Conservation (phyloP, 2,329 filamentous ascomycete species). For the Pseudocercospora fuligena region DNA sequence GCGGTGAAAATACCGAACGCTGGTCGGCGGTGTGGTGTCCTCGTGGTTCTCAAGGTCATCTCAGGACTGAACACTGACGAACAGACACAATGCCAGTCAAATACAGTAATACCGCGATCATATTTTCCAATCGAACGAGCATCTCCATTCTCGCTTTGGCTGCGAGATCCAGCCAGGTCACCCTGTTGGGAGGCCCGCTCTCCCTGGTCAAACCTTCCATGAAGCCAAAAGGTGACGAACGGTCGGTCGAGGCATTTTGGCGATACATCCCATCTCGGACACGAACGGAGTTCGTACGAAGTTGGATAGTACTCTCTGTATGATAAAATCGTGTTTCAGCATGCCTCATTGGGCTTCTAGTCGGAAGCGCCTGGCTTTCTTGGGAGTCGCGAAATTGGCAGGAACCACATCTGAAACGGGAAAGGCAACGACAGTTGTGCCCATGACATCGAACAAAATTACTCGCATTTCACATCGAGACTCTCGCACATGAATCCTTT, state of each 20-base stretch:
- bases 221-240: not conserved
- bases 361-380: not conserved
- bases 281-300: not conserved
- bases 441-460: not conserved
- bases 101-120: not conserved
- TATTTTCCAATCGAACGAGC: not conserved
- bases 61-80: not conserved
- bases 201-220: not conserved
- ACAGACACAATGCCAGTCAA: too few species aligned
- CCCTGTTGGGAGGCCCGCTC: not conserved
- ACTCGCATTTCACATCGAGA: not conserved
- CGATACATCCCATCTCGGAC: constrained; percentile 1
- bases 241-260: not conserved
- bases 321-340: not conserved
- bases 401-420: not conserved
- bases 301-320: not conserved
- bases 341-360: not conserved
- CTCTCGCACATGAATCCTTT: not conserved
- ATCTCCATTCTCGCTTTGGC: not conserved
- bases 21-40: too few species aligned
- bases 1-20: too few species aligned
- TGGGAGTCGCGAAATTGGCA: not conserved
- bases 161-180: not conserved
- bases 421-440: not conserved
- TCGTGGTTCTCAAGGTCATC: not conserved